A percentile compares a stretch with the other conserved stretches of the same genome.
These are phyloP conservation scores for Sporobolomyces phaffii DNA, from an alignment of 768 basidiomycete genomes.

Conservation along the genomic window DNA sequence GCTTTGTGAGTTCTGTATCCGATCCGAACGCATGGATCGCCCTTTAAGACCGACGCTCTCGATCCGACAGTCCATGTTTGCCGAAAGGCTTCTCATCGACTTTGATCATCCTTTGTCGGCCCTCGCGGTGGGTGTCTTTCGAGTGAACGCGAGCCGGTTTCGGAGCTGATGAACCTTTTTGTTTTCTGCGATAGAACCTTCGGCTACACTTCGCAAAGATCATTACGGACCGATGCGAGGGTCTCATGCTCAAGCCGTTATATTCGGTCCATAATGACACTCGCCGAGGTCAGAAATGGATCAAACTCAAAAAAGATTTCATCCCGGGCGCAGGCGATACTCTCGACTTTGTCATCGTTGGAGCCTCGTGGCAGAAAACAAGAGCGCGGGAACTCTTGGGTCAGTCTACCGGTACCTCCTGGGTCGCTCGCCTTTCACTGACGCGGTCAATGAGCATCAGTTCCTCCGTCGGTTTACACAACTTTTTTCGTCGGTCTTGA, in stretches of 20 bases:
- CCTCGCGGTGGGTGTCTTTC: slow-evolving; percentile 17
- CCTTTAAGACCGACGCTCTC: too few species aligned
- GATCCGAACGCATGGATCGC: not conserved
- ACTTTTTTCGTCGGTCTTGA: slow-evolving; percentile 70
- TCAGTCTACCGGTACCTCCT: slow-evolving; percentile 42
- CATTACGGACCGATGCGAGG: slow-evolving; percentile 49
- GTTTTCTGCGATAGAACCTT: not conserved
- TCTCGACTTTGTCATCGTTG: slow-evolving; percentile 70
- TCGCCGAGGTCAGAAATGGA: slow-evolving; percentile 58
- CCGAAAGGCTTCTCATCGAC: slow-evolving; percentile 55
- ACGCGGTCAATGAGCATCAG: slow-evolving; percentile 48
- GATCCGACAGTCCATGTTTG: slow-evolving; percentile 50
- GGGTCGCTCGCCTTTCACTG: not conserved
- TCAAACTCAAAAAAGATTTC: slow-evolving; percentile 72
- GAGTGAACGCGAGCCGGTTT: not conserved
- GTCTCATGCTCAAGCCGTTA: slow-evolving; percentile 39
- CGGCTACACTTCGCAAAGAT: slow-evolving; percentile 52
- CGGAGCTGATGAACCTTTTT: not conserved
- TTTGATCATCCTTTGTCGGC: slow-evolving; percentile 41
- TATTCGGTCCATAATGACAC: slow-evolving; percentile 63
- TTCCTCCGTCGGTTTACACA: slow-evolving; percentile 64
- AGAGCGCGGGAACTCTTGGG: slow-evolving; percentile 72
- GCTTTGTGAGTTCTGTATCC: slow-evolving; percentile 49
- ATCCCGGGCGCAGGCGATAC: slow-evolving; percentile 77
- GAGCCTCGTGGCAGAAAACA: slow-evolving; percentile 57